Evolutionary conservation across 352 stramenopile genomes (phyloP), one percentile per base, ranked within the genome.

Genomic region (Phytophthora boehmeriae): DNA sequence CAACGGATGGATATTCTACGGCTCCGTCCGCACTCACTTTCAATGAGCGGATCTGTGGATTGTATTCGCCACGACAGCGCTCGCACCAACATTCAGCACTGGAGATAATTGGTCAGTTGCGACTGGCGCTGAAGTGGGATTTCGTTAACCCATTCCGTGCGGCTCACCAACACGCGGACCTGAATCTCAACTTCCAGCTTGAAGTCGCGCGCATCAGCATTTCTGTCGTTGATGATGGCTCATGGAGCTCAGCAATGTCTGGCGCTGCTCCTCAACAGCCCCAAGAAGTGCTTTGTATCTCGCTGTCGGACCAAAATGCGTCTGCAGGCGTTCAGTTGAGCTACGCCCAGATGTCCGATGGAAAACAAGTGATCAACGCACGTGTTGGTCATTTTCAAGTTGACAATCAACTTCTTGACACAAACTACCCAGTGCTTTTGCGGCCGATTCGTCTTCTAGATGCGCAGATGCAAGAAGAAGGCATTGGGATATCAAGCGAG

Each of bases 351-450:
- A 80, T 90, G 4, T 83, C 80, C 1, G 83, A 88, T 43, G 80
- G 76, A 19, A 82, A 87, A 20, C 82, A 95, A 44, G 83, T 95
- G 19, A 55, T 93, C 17, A 95, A 95, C 49, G 78, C 83, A 13
- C 73, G 83, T 0, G 60, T 95, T 8, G 83, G 83, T 1, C 87
- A 95, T 59, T 76, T 94, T 48, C 87, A 95, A 60, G 73, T 95
- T 23, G 87, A 95, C 66, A 95, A 94, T 43, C 87, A 95, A 55
- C 66, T 95, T 20, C 50, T 94, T 0, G 87, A 94, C 30, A 94
- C 87, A 10, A 92, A 93, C 43, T 95, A 94, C 35, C 85, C 85
- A 0, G 87, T 95, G 11, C 66, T 93, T 61, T 53, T 95, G 2
- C 76, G 72, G 41, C 87, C 87, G 1, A 86, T 95, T 41, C 76